Conservation (phyloP, 305 asterid genomes). For the Stenogyne calaminthoides region DNA sequence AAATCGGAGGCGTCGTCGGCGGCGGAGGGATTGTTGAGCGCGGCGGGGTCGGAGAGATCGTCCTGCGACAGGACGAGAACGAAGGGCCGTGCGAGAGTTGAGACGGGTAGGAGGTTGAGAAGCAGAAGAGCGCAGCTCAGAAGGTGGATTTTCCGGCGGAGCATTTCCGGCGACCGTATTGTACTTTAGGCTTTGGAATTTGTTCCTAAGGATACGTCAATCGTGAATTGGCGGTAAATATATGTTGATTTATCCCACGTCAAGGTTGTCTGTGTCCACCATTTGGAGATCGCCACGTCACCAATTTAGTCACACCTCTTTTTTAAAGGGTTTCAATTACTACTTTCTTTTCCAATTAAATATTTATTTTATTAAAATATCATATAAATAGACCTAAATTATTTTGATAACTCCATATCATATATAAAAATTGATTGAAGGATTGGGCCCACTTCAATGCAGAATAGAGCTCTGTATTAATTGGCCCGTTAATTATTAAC, state of each 20-base stretch:
- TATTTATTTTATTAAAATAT: too few relatives aligned
- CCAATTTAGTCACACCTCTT: not conserved
- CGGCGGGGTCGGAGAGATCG: slow-evolving; percentile 64
- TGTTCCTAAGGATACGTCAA: slow-evolving; percentile 16
- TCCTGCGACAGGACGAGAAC: slow-evolving; percentile 76
- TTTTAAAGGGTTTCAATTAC: too few relatives aligned
- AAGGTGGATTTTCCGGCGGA: slow-evolving; percentile 33
- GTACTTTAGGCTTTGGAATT: slow-evolving; percentile 9
- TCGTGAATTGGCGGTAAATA: not conserved
- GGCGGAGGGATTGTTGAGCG: slow-evolving; percentile 36
- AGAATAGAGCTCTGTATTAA: too few relatives aligned
- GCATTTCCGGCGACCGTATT: slow-evolving; percentile 40
- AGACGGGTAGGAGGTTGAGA: slow-evolving; percentile 43
- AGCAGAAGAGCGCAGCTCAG: slow-evolving; percentile 49
- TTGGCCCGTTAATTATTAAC: too few relatives aligned
- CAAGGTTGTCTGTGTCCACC: slow-evolving; percentile 29
- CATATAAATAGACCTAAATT: too few relatives aligned
- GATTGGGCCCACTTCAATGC: too few relatives aligned
- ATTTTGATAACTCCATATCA: too few relatives aligned
- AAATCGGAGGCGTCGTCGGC: slow-evolving; percentile 46
- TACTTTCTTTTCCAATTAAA: too few relatives aligned
- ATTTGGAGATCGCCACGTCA: slow-evolving; percentile 46
- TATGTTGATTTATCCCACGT: slow-evolving; percentile 40
- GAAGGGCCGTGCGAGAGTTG: slow-evolving; percentile 62
- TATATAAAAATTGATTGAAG: too few relatives aligned